Evolutionary conservation across 345 rosid species (phyloP).

Genomic region (Gossypium stocksii): DNA sequence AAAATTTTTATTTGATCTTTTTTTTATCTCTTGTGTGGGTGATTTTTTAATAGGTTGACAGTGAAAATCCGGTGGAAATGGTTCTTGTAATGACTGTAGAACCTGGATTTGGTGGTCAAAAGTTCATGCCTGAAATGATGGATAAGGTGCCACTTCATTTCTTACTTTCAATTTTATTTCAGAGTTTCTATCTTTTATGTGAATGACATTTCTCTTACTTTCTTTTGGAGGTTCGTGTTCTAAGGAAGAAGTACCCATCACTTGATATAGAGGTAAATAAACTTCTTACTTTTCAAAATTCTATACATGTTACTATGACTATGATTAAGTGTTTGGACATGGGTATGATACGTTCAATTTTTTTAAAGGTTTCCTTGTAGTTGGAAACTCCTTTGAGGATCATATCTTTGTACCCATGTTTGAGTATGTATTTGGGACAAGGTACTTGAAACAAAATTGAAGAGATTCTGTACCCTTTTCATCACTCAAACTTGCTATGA

Average conservation of each 20-base stretch:
- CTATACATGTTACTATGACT: background rate
- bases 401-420: too few species aligned
- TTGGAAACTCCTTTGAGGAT: too few species aligned
- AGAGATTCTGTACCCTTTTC: too few species aligned
- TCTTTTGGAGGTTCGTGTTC: slow-evolving; percentile 44
- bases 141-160: slow-evolving; percentile 51
- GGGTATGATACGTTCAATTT: too few species aligned
- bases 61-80: slow-evolving; percentile 73
- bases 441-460: too few species aligned
- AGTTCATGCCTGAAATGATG: slow-evolving; percentile 88
- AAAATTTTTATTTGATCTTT: background rate
- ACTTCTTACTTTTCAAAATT: slow-evolving; percentile 5
- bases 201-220: background rate
- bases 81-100: slow-evolving; percentile 97
- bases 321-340: too few species aligned
- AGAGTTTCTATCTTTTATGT: background rate
- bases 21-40: background rate
- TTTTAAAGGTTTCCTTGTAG: too few species aligned
- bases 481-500: background rate
- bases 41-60: slow-evolving; percentile 46
- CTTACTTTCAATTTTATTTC: background rate
- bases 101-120: slow-evolving; percentile 82
- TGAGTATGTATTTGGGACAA: too few species aligned
- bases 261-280: slow-evolving; percentile 80
- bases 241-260: slow-evolving; percentile 66